Evolutionary conservation across 116 monocot species (phyloP).

Genomic region (Phalaenopsis hybrid): DNA sequence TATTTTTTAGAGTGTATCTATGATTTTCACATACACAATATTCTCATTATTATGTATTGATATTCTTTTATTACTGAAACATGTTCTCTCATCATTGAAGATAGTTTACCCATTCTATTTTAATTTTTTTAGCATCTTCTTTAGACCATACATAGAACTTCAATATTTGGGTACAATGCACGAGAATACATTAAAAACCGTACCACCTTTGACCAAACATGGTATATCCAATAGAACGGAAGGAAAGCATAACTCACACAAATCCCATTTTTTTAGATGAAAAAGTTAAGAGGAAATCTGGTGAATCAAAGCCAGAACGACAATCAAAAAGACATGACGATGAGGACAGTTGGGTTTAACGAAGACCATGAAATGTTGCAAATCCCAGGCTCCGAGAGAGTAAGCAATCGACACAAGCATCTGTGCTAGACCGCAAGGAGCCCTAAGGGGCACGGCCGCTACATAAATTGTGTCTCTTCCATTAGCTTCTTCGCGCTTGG

Average conservation of each 20-base stretch:
- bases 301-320: background rate
- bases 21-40: too few species aligned
- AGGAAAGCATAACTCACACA: background rate
- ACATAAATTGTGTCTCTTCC: conserved; percentile 55
- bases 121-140: too few species aligned
- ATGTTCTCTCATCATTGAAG: too few species aligned
- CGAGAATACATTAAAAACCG: background rate
- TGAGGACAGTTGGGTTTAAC: conserved; percentile 25
- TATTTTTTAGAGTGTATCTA: too few species aligned
- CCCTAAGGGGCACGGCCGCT: conserved; percentile 64
- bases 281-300: background rate
- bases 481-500: background rate
- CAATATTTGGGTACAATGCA: too few species aligned
- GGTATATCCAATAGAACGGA: background rate
- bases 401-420: conserved; percentile 39
- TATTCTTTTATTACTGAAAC: too few species aligned
- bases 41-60: too few species aligned
- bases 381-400: conserved; percentile 52
- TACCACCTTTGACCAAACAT: background rate
- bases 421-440: conserved; percentile 47
- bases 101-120: too few species aligned
- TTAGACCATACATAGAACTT: too few species aligned
- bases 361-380: conserved; percentile 77
- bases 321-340: conserved; percentile 11
- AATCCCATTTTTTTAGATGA: too few species aligned